Evolutionary conservation across 257 asterid species (phyloP).

Genomic region (Gentiana macrophylla): DNA sequence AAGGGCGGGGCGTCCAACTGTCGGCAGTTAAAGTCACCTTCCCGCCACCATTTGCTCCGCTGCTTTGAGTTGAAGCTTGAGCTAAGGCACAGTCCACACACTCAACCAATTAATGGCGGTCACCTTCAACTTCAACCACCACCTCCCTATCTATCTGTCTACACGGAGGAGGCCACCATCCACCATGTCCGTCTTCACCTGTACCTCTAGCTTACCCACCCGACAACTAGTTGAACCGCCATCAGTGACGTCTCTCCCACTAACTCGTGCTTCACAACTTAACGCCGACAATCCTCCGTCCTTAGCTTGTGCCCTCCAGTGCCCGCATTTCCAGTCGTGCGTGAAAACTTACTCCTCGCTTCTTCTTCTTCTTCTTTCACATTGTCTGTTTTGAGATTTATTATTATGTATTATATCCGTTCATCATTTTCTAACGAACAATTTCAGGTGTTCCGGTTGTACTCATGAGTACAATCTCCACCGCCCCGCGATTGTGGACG

Average conservation of each 20-base stretch:
- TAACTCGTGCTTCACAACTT: slow-evolving; percentile 11
- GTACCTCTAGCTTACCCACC: slow-evolving; percentile 15
- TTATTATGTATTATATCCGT: background rate
- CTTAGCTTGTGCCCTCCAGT: slow-evolving; percentile 52
- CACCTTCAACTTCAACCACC: background rate
- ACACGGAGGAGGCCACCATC: slow-evolving; percentile 3
- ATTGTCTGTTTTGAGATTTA: background rate
- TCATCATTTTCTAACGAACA: background rate
- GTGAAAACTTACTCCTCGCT: slow-evolving; percentile 4
- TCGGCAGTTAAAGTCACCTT: no score
- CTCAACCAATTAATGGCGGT: background rate
- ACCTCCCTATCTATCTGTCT: slow-evolving; percentile 19
- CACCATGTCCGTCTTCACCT: slow-evolving; percentile 18
- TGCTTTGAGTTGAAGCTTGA: no score
- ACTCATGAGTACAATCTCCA: slow-evolving; percentile 73
- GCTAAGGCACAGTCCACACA: no score
- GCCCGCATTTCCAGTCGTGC: slow-evolving; percentile 69
- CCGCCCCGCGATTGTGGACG: slow-evolving; percentile 55
- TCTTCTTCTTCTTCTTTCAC: background rate
- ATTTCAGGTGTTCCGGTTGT: slow-evolving; percentile 91
- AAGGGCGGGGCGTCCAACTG: no score
- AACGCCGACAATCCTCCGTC: slow-evolving; percentile 24
- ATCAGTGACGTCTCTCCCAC: slow-evolving; percentile 11
- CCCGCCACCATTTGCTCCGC: no score
- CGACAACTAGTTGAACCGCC: slow-evolving; percentile 15